These are phyloP conservation scores for Hygrocybe coccinea DNA, from an alignment of 768 basidiomycete genomes.

Conservation along the genomic window DNA sequence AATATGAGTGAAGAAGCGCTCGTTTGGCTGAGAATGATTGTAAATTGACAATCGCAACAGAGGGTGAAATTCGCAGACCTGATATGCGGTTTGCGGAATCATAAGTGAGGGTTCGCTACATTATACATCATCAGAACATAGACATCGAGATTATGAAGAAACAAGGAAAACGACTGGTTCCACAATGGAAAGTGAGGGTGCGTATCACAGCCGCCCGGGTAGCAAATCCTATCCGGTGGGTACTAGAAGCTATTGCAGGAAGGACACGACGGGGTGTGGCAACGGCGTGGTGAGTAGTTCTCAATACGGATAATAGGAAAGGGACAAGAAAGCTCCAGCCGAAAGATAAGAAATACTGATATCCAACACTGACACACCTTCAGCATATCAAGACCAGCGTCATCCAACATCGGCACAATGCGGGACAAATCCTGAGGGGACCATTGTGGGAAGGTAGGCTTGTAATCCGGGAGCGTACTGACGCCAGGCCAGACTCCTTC, in stretches of 20 bases:
- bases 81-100: constrained; percentile 92
- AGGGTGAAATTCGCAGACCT: constrained; percentile 44
- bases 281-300: not conserved
- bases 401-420: constrained; percentile 68
- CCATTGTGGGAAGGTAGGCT: constrained; percentile 97
- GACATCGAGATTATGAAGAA: too few species aligned
- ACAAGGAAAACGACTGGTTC: too few species aligned
- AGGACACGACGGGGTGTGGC: too few species aligned
- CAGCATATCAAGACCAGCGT: constrained; percentile 73
- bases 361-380: constrained; percentile 43
- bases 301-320: not conserved
- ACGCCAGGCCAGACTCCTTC: constrained; percentile 93
- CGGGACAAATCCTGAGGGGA: constrained; percentile 62
- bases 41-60: constrained; percentile 18
- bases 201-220: too few species aligned
- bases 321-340: not conserved
- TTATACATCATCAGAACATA: constrained; percentile 3
- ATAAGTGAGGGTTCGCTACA: constrained; percentile 67
- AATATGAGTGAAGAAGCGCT: constrained; percentile 48
- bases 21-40: constrained; percentile 57
- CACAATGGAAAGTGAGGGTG: too few species aligned
- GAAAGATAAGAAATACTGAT: not conserved
- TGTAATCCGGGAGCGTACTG: constrained; percentile 85
- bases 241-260: not conserved
- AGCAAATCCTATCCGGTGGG: too few species aligned